Conservation (phyloP, 108 stramenopile genomes). For the Nannochloropsis salina region DNA sequence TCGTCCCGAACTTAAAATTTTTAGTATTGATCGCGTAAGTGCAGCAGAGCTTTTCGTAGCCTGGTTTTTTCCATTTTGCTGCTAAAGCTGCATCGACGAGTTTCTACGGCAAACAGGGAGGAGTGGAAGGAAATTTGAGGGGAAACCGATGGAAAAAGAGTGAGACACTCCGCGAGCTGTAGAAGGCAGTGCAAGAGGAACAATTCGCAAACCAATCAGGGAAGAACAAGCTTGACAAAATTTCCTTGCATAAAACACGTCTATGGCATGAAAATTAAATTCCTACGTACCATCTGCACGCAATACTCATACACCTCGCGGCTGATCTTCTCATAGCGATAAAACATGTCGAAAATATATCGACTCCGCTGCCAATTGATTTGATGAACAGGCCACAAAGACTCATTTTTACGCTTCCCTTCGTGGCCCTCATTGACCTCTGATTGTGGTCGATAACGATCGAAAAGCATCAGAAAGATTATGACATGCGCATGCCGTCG, state of each 20-base stretch:
- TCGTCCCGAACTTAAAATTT: slow-evolving; percentile 99
- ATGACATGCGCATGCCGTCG: background rate
- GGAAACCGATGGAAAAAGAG: background rate
- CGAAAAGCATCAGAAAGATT: background rate
- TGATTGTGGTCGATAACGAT: slow-evolving; percentile 15
- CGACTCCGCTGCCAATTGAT: slow-evolving; percentile 98
- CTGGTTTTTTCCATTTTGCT: slow-evolving; percentile 99
- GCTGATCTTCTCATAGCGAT: slow-evolving; percentile 78
- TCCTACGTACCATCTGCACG: slow-evolving; percentile 53
- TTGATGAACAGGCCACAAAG: slow-evolving; percentile 99
- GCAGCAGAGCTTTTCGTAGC: slow-evolving; percentile 96
- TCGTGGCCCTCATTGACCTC: slow-evolving; percentile 91
- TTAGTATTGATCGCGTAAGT: slow-evolving; percentile 96
- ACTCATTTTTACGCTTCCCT: slow-evolving; percentile 94
- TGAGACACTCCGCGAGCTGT: background rate
- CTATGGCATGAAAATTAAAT: too few relatives aligned
- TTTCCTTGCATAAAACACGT: too few relatives aligned
- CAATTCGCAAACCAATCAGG: too few relatives aligned
- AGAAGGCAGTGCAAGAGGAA: background rate
- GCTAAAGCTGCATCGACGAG: slow-evolving; percentile 91
- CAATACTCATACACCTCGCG: slow-evolving; percentile 94
- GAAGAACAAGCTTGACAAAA: too few relatives aligned
- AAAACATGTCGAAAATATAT: slow-evolving; percentile 98
- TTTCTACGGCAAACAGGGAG: slow-evolving; percentile 59
- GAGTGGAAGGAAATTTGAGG: background rate